A percentile compares a stretch with the other conserved stretches of the same genome.
Conservation (phyloP, 768 basidiomycete genomes). For the Tulasnella sp. region DNA sequence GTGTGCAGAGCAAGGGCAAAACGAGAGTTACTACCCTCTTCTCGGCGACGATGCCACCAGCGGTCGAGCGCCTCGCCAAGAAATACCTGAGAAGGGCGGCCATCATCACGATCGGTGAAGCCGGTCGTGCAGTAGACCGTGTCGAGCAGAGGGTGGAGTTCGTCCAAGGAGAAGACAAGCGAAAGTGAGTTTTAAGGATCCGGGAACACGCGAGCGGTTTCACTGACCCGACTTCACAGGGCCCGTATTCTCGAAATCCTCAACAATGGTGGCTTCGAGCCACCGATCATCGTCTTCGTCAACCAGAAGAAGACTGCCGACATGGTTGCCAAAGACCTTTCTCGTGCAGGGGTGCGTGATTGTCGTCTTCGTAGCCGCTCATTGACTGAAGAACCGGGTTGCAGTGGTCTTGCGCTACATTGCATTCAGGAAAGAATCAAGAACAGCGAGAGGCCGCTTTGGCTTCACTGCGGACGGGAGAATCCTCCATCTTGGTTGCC, state of each 20-base stretch:
- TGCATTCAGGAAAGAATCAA: conserved; percentile 97
- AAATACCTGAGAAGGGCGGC: conserved; percentile 93
- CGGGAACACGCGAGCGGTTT: neutral
- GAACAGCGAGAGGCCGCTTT: conserved; percentile 93
- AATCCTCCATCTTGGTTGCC: conserved; percentile 86
- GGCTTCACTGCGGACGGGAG: conserved; percentile 78
- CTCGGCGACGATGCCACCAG: conserved; percentile 97
- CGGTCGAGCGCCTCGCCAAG: conserved; percentile 89
- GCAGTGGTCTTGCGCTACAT: conserved; percentile 83
- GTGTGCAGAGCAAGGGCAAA: conserved; percentile 58
- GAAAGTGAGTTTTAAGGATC: conserved; percentile 59
- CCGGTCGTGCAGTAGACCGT: conserved; percentile 95
- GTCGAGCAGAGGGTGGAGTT: conserved; percentile 97
- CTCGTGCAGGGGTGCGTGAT: conserved; percentile 72
- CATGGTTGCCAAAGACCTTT: conserved; percentile 92
- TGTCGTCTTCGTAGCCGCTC: neutral
- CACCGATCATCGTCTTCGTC: conserved; percentile 98
- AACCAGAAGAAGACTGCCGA: conserved; percentile 99
- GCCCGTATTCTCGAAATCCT: conserved; percentile 86
- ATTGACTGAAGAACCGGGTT: conserved; percentile 26
- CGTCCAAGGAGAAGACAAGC: conserved; percentile 89
- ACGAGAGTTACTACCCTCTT: conserved; percentile 94
- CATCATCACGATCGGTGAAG: conserved; percentile 95
- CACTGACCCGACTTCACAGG: conserved; percentile 42
- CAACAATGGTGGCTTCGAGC: conserved; percentile 72